These are phyloP conservation scores for Aspergillus hortae DNA, from an alignment of 2,329 filamentous ascomycete species.

Conservation along the genomic window DNA sequence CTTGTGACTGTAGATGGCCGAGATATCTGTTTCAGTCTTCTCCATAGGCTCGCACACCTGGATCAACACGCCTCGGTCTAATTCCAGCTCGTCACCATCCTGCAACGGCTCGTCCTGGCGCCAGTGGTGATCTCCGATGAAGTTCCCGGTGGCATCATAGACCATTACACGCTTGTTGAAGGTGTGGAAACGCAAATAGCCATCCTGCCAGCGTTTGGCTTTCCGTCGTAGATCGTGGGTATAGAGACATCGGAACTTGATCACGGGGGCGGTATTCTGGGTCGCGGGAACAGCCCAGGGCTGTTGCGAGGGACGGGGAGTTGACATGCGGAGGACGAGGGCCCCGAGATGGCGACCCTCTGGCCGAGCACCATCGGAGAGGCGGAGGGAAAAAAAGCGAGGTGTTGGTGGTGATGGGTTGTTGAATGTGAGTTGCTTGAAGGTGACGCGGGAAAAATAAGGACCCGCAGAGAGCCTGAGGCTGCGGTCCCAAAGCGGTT, in stretches of 20 bases:
- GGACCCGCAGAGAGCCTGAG: background rate
- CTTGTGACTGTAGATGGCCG: conserved; percentile 69
- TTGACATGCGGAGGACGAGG: conserved; percentile 6
- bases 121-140: conserved; percentile 82
- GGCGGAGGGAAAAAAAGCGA: background rate
- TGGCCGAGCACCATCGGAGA: conserved; percentile 10
- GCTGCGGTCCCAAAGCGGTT: background rate
- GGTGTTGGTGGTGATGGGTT: background rate
- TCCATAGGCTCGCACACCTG: conserved; percentile 76
- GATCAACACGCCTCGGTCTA: conserved; percentile 75
- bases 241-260: conserved; percentile 82
- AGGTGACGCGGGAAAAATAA: background rate
- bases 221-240: conserved; percentile 82
- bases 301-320: conserved; percentile 1
- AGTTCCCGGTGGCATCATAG: conserved; percentile 76
- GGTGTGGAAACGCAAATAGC: conserved; percentile 77
- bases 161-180: conserved; percentile 93
- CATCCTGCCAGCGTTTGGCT: conserved; percentile 92
- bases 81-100: conserved; percentile 75
- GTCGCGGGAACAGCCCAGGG: conserved; percentile 42
- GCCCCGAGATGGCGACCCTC: conserved; percentile 10
- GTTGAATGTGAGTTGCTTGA: background rate
- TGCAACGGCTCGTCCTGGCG: conserved; percentile 63
- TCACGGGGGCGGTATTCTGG: conserved; percentile 68
- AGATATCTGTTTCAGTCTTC: conserved; percentile 71